A percentile compares a stretch with the other conserved stretches of the same genome.
Evolutionary conservation across 257 asterid genomes (phyloP).

Genomic region (Schizonepeta tenuifolia): DNA sequence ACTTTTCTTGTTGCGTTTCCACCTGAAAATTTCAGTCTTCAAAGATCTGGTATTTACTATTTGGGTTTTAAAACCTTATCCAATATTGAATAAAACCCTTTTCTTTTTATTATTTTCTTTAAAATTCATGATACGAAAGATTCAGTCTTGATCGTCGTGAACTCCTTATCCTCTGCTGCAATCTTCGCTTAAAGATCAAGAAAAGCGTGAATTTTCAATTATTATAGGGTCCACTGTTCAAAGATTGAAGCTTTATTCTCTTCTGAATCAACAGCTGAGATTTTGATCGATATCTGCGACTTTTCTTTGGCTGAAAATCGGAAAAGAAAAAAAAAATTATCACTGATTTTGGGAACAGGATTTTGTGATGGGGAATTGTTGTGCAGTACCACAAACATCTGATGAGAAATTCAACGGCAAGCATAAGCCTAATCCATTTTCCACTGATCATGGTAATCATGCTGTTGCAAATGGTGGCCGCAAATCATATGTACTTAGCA

Average conservation of each 20-base stretch:
- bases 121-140: slow-evolving; percentile 14
- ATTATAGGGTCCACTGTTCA: slow-evolving; percentile 20
- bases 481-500: slow-evolving; percentile 46
- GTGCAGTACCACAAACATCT: slow-evolving; percentile 53
- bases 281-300: slow-evolving; percentile 25
- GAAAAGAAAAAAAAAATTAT: no score
- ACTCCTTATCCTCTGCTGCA: slow-evolving; percentile 18
- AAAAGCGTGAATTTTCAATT: slow-evolving; percentile 23
- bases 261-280: neutral
- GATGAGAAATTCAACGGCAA: slow-evolving; percentile 45
- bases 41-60: slow-evolving; percentile 28
- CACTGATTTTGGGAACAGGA: neutral
- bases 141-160: slow-evolving; percentile 27
- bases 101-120: neutral
- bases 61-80: slow-evolving; percentile 30
- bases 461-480: slow-evolving; percentile 37
- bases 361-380: slow-evolving; percentile 61
- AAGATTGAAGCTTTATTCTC: slow-evolving; percentile 3
- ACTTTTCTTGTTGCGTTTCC: slow-evolving; percentile 18
- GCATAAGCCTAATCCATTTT: slow-evolving; percentile 46
- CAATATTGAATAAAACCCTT: slow-evolving; percentile 3
- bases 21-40: slow-evolving; percentile 21
- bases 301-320: neutral
- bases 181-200: slow-evolving; percentile 30
- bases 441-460: slow-evolving; percentile 31